Conservation (phyloP, 2,329 filamentous ascomycete genomes). For the Trichoderma asperellum region DNA sequence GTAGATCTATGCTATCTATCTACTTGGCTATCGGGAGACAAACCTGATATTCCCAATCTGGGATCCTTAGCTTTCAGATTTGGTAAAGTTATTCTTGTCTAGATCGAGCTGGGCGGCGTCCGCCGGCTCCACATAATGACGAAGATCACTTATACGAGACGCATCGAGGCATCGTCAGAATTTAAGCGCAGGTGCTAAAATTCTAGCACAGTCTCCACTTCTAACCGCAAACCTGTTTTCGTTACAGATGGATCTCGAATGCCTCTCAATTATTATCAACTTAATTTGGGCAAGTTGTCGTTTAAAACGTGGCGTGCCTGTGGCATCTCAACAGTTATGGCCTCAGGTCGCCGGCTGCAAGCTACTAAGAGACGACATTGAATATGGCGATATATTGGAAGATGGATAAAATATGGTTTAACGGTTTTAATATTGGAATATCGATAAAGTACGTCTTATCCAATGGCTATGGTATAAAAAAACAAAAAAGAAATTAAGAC, state of each 20-base stretch:
- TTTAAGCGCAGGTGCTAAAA: background rate
- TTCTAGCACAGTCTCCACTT: background rate
- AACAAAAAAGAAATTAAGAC: background rate
- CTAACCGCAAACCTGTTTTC: background rate
- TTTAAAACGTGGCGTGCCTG: background rate
- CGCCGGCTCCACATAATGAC: background rate
- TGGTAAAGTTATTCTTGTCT: background rate
- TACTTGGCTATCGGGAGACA: background rate
- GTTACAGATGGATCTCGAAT: background rate
- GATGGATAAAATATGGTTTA: background rate
- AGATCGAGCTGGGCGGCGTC: background rate
- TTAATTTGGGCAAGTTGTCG: background rate
- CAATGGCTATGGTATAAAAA: conserved; percentile 10
- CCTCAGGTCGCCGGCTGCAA: too few species aligned
- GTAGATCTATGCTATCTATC: background rate
- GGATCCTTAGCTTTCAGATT: background rate
- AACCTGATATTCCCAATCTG: background rate
- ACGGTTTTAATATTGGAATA: background rate
- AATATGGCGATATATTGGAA: background rate
- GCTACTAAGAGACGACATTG: background rate
- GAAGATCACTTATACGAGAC: background rate
- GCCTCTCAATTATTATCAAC: background rate
- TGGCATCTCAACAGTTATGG: background rate
- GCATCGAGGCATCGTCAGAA: background rate
- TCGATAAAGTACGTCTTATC: background rate